Evolutionary conservation across 495 filamentous ascomycete species (phyloP).

Genomic region (Penicillium flavigenum): DNA sequence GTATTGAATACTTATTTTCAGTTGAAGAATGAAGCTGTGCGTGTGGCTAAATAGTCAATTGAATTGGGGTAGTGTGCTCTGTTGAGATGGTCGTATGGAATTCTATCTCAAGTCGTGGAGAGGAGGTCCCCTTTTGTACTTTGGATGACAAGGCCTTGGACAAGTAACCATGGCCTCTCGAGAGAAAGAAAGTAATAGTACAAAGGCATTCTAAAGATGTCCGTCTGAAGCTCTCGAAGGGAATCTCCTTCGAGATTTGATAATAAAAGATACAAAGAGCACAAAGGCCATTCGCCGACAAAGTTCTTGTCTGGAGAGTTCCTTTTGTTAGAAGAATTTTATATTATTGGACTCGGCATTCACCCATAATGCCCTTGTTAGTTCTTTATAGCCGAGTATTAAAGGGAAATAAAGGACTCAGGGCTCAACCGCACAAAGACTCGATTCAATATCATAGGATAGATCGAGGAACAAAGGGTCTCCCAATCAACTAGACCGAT

Average conservation of each 20-base stretch:
- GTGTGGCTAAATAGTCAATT: neutral
- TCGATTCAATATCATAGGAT: neutral
- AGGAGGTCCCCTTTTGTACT: neutral
- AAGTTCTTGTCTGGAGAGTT: neutral
- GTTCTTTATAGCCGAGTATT: neutral
- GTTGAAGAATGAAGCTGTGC: neutral
- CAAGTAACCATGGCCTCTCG: too few relatives aligned
- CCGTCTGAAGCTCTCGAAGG: neutral
- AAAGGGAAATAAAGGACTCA: neutral
- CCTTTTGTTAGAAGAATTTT: neutral
- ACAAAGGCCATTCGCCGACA: constrained; percentile 1
- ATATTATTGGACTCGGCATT: neutral
- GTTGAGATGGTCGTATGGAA: neutral
- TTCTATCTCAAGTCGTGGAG: neutral
- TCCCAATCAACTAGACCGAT: neutral
- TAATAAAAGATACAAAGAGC: neutral
- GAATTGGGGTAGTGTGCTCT: neutral
- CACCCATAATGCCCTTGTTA: neutral
- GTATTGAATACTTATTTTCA: neutral
- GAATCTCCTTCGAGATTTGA: neutral
- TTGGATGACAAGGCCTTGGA: too few relatives aligned
- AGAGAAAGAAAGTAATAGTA: neutral
- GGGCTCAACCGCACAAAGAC: neutral
- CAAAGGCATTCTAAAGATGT: neutral
- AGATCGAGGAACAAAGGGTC: neutral